Evolutionary conservation across 345 rosid species (phyloP).

Genomic region (Excoecaria cochinchinensis): DNA sequence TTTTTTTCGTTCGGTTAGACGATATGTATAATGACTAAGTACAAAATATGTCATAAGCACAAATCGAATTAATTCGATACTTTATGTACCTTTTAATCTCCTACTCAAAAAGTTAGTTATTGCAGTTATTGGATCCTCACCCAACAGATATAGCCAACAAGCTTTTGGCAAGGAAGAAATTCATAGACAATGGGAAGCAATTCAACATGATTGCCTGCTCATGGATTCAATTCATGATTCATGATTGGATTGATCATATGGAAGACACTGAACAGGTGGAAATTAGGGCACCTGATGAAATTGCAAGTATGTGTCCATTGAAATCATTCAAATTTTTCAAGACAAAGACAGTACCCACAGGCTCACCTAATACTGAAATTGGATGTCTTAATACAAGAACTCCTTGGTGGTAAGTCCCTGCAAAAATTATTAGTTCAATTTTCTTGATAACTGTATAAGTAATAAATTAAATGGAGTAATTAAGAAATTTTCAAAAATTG

Average conservation of each 20-base stretch:
- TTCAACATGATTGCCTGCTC: constrained; percentile 76
- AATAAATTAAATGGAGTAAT: too few relatives aligned
- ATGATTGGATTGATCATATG: constrained; percentile 85
- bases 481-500: too few relatives aligned
- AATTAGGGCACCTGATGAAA: constrained; percentile 50
- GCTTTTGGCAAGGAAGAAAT: constrained; percentile 53
- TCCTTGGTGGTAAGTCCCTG: constrained; percentile 64
- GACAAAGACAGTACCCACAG: constrained; percentile 50
- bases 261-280: constrained; percentile 70
- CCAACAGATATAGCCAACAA: constrained; percentile 65
- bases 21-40: too few relatives aligned
- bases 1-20: too few relatives aligned
- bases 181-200: constrained; percentile 59
- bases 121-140: constrained; percentile 68
- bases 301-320: constrained; percentile 57
- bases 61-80: too few relatives aligned
- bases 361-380: constrained; percentile 33
- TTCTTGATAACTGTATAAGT: too few relatives aligned
- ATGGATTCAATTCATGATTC: constrained; percentile 87
- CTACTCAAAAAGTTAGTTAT: too few relatives aligned
- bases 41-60: too few relatives aligned
- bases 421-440: too few relatives aligned
- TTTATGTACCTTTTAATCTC: too few relatives aligned
- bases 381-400: constrained; percentile 68
- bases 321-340: constrained; percentile 56